Evolutionary conservation across 441 rosid species (phyloP).

Genomic region (Populus hybrid): DNA sequence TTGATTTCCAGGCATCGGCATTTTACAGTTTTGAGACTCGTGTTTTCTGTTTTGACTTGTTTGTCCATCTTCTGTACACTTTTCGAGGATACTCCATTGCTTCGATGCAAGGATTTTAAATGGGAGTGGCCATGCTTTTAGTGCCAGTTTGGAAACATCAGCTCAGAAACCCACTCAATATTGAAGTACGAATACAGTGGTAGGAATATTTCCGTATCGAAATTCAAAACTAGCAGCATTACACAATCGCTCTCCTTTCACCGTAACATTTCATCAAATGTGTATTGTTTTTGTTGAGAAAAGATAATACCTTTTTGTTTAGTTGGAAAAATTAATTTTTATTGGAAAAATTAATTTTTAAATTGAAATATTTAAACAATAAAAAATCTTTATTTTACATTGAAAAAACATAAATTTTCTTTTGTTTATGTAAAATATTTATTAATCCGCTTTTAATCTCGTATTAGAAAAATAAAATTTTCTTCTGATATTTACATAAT

Average conservation of each 20-base stretch:
- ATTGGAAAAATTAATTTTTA: not conserved
- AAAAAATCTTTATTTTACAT: no score
- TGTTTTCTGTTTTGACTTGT: slow-evolving; percentile 15
- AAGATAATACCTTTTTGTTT: not conserved
- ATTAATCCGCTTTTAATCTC: no score
- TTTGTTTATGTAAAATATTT: no score
- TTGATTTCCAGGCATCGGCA: slow-evolving; percentile 16
- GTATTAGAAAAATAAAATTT: no score
- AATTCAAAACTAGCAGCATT: not conserved
- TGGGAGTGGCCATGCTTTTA: not conserved
- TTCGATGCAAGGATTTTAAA: not conserved
- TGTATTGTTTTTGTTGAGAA: not conserved
- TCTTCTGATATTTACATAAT: no score
- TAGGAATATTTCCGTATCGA: not conserved
- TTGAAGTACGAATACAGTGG: not conserved
- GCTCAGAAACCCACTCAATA: not conserved
- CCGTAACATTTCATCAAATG: not conserved
- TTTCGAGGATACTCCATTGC: not conserved
- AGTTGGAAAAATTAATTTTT: not conserved
- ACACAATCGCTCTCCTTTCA: not conserved
- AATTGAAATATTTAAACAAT: no score
- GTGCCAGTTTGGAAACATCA: not conserved
- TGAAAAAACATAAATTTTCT: no score
- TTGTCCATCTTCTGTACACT: not conserved
- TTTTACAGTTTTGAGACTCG: slow-evolving; percentile 24